Base-by-base conservation (phyloP, 331 rosid species). In the Quercus phellos region DNA sequence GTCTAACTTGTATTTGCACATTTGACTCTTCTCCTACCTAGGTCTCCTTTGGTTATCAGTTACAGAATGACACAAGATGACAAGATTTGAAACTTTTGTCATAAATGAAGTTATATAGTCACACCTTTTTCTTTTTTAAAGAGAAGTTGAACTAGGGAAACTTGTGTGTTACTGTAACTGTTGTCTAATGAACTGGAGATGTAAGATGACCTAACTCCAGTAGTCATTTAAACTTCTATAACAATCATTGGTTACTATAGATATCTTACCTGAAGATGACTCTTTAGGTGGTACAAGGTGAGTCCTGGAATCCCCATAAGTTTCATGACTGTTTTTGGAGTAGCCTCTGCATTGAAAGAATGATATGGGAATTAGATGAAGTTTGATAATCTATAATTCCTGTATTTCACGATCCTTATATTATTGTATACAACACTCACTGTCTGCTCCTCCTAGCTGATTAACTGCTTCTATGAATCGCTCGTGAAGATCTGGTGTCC, bases 281-380 rank as follows among this genome's bases (percentile, higher is more conserved):
- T 92, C 87, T 94, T 94, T 14, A 94, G 87, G 84, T 94, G 99
- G 81, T 94, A 94, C 51, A 92, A 84, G 34, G 99, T 94, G 73
- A 94, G 98, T 30, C 99, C 99, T 0, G 93, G 91, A 84, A 94
- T 91, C 30, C 98, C 94, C 99, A 94, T 94, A 69, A 94, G 90
- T 87, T 94, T 94, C 98, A 94, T 90, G 11, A 94, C 99, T 3
- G 97, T 94, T 88, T 94, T 94, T 24, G 99, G 99, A 74, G 99
- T 94, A n/a, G 99, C 99, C 83, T 94, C 99, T 94, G 88, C 86
- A 86, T 75, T 64, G 70, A 79, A 86, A 78, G 55, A 78, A 75
- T 54, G 35, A 51, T 68, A 69, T 17, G 56, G 43, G 17, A 83
- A 70, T 80, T 50, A 83, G 82, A 56, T 27, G 77, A 77, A 34